These are phyloP conservation scores for Wickerhamiella alocasiicola DNA, from an alignment of 805 yeast species.

Conservation along the genomic window DNA sequence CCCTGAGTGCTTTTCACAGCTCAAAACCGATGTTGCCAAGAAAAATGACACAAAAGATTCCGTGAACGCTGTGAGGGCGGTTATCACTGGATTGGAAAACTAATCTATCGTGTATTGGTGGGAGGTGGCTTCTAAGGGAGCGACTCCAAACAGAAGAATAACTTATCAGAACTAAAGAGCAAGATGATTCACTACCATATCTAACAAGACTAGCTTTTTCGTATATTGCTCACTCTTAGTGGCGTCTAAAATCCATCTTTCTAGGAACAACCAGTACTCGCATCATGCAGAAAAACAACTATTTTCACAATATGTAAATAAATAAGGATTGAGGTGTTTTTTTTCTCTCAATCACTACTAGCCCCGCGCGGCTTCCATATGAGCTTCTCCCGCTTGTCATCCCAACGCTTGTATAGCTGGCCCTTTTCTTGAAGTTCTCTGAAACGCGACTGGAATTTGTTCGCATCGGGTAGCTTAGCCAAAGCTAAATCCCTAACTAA, in stretches of 20 bases:
- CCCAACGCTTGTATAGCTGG: slow-evolving; percentile 18
- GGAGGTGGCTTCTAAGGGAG: too few species aligned
- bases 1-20: slow-evolving; percentile 17
- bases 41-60: not conserved
- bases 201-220: too few species aligned
- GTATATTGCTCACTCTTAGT: too few species aligned
- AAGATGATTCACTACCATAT: too few species aligned
- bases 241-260: too few species aligned
- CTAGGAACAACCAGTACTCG: too few species aligned
- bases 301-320: not conserved
- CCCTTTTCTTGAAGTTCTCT: slow-evolving; percentile 27
- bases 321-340: too few species aligned
- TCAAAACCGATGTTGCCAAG: slow-evolving; percentile 13
- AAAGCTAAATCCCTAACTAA: slow-evolving; percentile 17
- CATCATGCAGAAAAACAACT: too few species aligned
- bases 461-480: slow-evolving; percentile 22
- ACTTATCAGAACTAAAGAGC: too few species aligned
- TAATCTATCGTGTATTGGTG: not conserved
- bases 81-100: not conserved
- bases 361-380: slow-evolving; percentile 9
- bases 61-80: not conserved
- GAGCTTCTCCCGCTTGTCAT: slow-evolving; percentile 14
- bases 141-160: too few species aligned
- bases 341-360: too few species aligned
- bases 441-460: slow-evolving; percentile 20